Percentiles rank a stretch among this genome's conserved stretches.
Evolutionary conservation across 495 filamentous ascomycete species (phyloP).

Genomic region (Melanomma pulvis-pyrius): DNA sequence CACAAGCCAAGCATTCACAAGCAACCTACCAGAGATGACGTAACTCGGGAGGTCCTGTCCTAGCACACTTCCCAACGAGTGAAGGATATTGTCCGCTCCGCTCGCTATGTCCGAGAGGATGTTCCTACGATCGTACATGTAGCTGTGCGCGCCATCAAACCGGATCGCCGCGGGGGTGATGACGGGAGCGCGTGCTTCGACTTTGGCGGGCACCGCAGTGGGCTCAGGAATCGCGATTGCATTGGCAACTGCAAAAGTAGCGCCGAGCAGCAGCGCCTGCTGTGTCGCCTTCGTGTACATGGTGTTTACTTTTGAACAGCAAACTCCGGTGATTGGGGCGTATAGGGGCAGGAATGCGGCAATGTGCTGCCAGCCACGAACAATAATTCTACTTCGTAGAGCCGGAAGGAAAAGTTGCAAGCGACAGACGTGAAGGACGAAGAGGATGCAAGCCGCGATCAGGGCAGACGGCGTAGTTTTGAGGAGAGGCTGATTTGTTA

Average conservation of each 20-base stretch:
- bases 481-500: neutral
- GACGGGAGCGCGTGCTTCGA: slow-evolving; percentile 24
- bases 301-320: neutral
- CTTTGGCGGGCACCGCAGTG: slow-evolving; percentile 22
- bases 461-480: neutral
- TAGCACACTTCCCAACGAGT: slow-evolving; percentile 27
- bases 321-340: neutral
- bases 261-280: slow-evolving; percentile 9
- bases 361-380: neutral
- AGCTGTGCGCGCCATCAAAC: slow-evolving; percentile 29
- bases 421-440: neutral
- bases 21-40: slow-evolving; percentile 25
- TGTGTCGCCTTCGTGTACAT: neutral
- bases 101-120: slow-evolving; percentile 31
- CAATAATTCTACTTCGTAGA: neutral
- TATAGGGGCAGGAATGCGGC: neutral
- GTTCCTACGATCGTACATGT: slow-evolving; percentile 29
- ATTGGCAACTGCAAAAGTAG: slow-evolving; percentile 7
- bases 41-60: slow-evolving; percentile 34
- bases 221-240: slow-evolving; percentile 31
- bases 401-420: neutral
- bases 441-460: neutral
- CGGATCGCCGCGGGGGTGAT: slow-evolving; percentile 35
- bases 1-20: neutral
- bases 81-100: slow-evolving; percentile 21